These are phyloP conservation scores for Sherardia arvensis DNA, from an alignment of 257 asterid species.

Conservation along the genomic window DNA sequence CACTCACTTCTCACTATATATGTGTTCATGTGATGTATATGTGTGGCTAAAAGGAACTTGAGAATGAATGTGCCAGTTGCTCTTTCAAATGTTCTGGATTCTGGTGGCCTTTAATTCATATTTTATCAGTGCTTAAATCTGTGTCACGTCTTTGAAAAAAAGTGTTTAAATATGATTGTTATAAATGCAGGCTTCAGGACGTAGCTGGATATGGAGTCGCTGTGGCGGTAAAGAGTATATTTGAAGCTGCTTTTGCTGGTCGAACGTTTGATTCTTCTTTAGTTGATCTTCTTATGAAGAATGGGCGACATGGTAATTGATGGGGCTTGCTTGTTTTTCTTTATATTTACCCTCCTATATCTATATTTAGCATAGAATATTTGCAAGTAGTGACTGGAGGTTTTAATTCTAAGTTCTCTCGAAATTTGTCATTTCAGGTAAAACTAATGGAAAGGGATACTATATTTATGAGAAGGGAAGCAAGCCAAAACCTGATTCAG, in stretches of 20 bases:
- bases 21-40: not conserved
- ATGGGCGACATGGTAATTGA: conserved; percentile 74
- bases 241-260: conserved; percentile 54
- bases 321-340: too few relatives aligned
- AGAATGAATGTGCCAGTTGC: conserved; percentile 22
- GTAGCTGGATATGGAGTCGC: conserved; percentile 91
- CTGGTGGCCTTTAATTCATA: not conserved
- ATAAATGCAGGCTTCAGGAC: conserved; percentile 75
- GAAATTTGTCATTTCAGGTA: conserved; percentile 48
- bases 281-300: conserved; percentile 65
- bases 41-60: not conserved
- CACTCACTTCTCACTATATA: not conserved
- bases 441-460: conserved; percentile 86
- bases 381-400: not conserved
- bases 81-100: not conserved
- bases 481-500: conserved; percentile 84
- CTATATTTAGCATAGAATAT: not conserved
- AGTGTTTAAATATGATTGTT: not conserved
- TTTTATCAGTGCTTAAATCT: not conserved
- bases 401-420: conserved; percentile 9
- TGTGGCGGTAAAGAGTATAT: conserved; percentile 55
- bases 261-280: conserved; percentile 63
- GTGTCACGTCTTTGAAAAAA: not conserved
- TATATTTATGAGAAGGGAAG: conserved; percentile 80
- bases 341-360: too few relatives aligned